Conservation (phyloP, 345 rosid species). For the Cardiospermum halicacabum region DNA sequence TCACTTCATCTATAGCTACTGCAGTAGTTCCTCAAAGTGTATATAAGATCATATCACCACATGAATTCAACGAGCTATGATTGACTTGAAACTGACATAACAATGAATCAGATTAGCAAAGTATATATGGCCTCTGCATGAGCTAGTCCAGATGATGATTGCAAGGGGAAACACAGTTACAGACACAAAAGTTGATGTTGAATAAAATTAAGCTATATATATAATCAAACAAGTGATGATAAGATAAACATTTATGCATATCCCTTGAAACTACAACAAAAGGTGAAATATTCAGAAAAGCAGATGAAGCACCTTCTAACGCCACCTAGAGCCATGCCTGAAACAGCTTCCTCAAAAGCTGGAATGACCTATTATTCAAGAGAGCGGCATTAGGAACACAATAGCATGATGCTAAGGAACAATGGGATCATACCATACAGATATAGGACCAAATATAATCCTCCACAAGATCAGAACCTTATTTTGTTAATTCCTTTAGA, state of each 20-base stretch:
- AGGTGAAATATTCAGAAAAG: constrained; percentile 7
- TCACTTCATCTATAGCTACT: not conserved
- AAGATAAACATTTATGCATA: not conserved
- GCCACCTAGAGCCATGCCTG: constrained; percentile 87
- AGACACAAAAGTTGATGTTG: not conserved
- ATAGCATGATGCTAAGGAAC: not conserved
- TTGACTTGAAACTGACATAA: not conserved
- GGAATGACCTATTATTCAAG: constrained; percentile 71
- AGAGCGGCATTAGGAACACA: constrained; percentile 6
- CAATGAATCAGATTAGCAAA: not conserved
- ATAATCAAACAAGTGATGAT: not conserved
- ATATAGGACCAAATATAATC: not conserved
- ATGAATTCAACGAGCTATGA: not conserved
- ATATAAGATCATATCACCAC: not conserved
- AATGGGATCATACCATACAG: not conserved
- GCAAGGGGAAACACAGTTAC: not conserved
- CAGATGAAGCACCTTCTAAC: constrained; percentile 66
- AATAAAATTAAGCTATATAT: not conserved
- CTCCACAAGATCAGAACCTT: not conserved
- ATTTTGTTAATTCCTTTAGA: not conserved
- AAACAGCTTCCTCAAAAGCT: constrained; percentile 90
- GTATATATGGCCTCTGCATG: not conserved
- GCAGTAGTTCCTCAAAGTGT: not conserved
- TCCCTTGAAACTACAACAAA: constrained; percentile 3
- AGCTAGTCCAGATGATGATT: not conserved